These are phyloP conservation scores for Lasiodiplodia sp. DNA, from an alignment of 2,329 filamentous ascomycete species.

Conservation along the genomic window DNA sequence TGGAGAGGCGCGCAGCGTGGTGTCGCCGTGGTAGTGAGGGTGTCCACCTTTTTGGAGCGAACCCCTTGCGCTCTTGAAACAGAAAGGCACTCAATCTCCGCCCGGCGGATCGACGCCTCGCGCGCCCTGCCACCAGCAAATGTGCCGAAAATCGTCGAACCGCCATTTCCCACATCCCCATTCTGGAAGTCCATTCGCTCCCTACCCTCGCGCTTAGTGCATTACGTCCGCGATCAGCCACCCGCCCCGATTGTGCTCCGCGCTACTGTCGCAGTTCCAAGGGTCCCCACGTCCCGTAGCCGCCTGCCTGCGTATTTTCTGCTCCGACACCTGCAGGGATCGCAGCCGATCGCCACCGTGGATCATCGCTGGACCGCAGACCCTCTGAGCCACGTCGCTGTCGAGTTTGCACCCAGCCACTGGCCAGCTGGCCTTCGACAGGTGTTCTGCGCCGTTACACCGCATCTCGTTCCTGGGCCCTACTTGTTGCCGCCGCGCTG, in stretches of 20 bases:
- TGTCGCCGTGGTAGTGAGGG: conserved; percentile 13
- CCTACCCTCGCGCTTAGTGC: not conserved
- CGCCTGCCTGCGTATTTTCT: conserved; percentile 16
- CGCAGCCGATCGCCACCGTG: conserved; percentile 18
- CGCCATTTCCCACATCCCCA: conserved; percentile 1
- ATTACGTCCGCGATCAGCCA: conserved; percentile 1
- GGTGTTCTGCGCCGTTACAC: conserved; percentile 18
- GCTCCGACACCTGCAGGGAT: conserved; percentile 7
- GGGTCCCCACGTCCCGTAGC: not conserved
- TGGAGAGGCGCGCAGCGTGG: conserved; percentile 1
- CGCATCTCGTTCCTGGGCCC: not conserved
- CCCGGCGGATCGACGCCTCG: conserved; percentile 12
- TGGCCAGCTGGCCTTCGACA: conserved; percentile 13
- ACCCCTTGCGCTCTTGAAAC: conserved; percentile 20
- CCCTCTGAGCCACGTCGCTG: conserved; percentile 10
- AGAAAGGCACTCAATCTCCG: conserved; percentile 17
- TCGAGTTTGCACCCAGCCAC: not conserved
- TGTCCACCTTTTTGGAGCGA: conserved; percentile 19
- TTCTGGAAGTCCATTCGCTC: conserved; percentile 6
- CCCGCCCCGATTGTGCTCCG: not conserved
- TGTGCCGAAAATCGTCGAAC: conserved; percentile 18
- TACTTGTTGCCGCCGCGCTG: not conserved
- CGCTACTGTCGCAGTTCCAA: not conserved
- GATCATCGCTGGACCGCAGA: conserved; percentile 22
- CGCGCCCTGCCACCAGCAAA: conserved; percentile 11